Base-by-base conservation (phyloP, 495 filamentous ascomycete species). In the Penicillium psychrofluorescens region DNA sequence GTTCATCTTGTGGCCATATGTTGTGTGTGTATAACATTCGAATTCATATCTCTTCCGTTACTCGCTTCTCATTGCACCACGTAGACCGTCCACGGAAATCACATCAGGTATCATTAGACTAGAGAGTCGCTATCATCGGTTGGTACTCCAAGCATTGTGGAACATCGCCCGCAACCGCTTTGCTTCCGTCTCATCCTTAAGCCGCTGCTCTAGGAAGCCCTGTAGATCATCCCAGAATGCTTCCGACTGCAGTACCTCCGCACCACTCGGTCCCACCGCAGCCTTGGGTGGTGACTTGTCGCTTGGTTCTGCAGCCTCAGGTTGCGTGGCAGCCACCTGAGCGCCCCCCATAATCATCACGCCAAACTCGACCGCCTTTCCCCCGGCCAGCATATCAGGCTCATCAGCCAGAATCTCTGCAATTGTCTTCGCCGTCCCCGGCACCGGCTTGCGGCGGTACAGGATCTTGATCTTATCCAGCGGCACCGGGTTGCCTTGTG, bases 211-310 rank as follows among this genome's bases (percentile, higher is more conserved):
- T 62, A 98, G 61, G 58, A 83, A 98, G 11, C 77, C 86, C 58
- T 78, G 81, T 50, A 98, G 59, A 72, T 97, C 92, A 30, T 67
- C 64, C 92, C 92, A 98, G 64, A 98, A 98, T 48, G 76, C 80
- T 29, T 85, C 81, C 16, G 78, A 83, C 46, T 72, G 55, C 48
- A 96, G 53, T 33, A 85, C 74, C 15, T 74, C 76, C 38, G 51
- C 62, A 14, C 79, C 81, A 50, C 75, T 78, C 22, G 70, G 62
- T 11, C 75, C 80, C 43, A 77, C 71, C 27, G 74, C 77, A 11
- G 71, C 62, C 45, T 68, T 66, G n/a, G 63, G 55, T 27, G 58
- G 43, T 47, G 53, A 58, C 38, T 52, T 69, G 40, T 56, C 48
- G 13, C 37, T 56, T 14, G 53, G 66, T 51, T 48, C 43, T 62